Percentiles rank a stretch among this genome's conserved stretches.
Evolutionary conservation across 306 rosid species (phyloP).

Genomic region (Vigna trinervia): DNA sequence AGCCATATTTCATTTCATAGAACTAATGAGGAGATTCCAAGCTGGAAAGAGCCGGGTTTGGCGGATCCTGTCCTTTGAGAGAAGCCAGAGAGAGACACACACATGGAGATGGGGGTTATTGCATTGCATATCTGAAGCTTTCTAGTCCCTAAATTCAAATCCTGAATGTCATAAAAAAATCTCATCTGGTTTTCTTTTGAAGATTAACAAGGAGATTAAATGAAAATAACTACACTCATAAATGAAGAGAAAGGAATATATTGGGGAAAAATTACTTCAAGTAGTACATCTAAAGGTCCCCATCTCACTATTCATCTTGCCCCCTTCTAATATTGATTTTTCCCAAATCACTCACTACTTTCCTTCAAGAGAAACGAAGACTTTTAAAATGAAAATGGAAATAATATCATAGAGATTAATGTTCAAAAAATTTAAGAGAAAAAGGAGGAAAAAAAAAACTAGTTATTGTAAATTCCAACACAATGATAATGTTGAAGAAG

Average conservation of each 20-base stretch:
- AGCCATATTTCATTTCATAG: constrained; percentile 52
- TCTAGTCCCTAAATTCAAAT: constrained; percentile 42
- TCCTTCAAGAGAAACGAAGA: constrained; percentile 58
- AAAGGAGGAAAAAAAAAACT: constrained; percentile 27
- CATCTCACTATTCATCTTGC: constrained; percentile 57
- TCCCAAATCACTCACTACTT: constrained; percentile 48
- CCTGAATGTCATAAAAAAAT: constrained; percentile 43
- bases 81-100: constrained; percentile 49
- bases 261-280: constrained; percentile 50
- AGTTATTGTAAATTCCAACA: constrained; percentile 61
- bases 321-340: constrained; percentile 48
- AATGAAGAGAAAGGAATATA: constrained; percentile 52
- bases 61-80: constrained; percentile 81
- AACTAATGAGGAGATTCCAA: constrained; percentile 57
- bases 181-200: constrained; percentile 43
- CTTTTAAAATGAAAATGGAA: constrained; percentile 59
- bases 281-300: constrained; percentile 63
- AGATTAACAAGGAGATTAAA: constrained; percentile 43
- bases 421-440: constrained; percentile 41
- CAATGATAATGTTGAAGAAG: constrained; percentile 85
- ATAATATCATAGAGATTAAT: constrained; percentile 63
- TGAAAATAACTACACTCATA: constrained; percentile 51
- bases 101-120: constrained; percentile 30
- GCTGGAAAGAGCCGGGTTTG: constrained; percentile 81
- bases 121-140: constrained; percentile 52